phyloP scores from a whole-genome alignment of 2,329 filamentous ascomycete genomes.

The Trichoderma endophyticum region DNA sequence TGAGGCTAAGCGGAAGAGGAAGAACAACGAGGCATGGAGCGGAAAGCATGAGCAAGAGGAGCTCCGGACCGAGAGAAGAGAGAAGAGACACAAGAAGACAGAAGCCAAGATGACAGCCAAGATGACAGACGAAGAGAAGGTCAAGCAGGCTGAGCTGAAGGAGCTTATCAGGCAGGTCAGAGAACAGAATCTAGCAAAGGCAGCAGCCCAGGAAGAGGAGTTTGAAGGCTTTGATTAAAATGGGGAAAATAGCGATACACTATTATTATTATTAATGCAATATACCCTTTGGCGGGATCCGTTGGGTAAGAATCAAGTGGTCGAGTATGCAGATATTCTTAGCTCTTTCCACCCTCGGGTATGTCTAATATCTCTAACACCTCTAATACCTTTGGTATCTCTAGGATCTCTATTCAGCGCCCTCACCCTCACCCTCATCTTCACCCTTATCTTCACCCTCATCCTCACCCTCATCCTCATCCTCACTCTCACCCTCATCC shows the following conservation, averaged over 20 bases:
- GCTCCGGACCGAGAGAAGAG: slow-evolving; percentile 57
- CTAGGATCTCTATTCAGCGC: not conserved
- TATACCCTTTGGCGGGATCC: not conserved
- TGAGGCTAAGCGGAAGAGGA: slow-evolving; percentile 53
- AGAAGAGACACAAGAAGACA: slow-evolving; percentile 61
- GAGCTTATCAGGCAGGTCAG: slow-evolving; percentile 63
- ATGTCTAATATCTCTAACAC: too few relatives aligned
- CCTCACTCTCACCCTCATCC: not conserved
- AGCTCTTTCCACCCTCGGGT: too few relatives aligned
- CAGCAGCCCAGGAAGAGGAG: slow-evolving; percentile 43
- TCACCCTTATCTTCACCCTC: not conserved
- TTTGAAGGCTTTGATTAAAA: slow-evolving; percentile 58
- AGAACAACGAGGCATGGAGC: slow-evolving; percentile 70
- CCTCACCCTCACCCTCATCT: not conserved
- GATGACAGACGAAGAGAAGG: slow-evolving; percentile 69
- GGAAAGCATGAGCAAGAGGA: slow-evolving; percentile 65
- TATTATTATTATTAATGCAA: not conserved
- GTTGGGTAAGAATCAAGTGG: not conserved
- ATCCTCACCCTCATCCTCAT: slow-evolving; percentile 20
- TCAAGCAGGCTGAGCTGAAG: slow-evolving; percentile 60
- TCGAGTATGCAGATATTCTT: too few relatives aligned
- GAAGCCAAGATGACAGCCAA: slow-evolving; percentile 60
- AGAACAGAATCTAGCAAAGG: slow-evolving; percentile 50
- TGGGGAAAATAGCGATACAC: not conserved
- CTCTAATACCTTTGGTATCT: not conserved